Evolutionary conservation across 257 asterid species (phyloP), one percentile per base, ranked within the genome.

Genomic region (Salvia splendens): DNA sequence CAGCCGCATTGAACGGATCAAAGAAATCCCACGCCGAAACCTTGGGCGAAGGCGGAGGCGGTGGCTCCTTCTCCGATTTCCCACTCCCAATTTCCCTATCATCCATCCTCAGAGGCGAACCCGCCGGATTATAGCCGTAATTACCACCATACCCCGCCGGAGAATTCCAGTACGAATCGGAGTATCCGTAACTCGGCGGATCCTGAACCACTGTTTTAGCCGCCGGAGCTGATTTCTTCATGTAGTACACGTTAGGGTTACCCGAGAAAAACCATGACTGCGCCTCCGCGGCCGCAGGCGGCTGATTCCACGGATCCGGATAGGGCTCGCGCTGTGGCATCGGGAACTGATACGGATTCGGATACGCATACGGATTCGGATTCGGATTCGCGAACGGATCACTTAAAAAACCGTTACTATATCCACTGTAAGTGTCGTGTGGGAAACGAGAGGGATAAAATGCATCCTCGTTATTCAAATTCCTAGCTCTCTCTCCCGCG

Each of bases 31-130:
- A 93, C 9, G 77, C 68, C 8, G 97, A 82, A 3, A 76, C 90
- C 78, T 83, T 82, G 0, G 99, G 96, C 0, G 96, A 80, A 0
- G 97, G 99, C 10, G 97, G 99, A 6, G 96, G 96, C 0, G 99
- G 99, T 20, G 92, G 78, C 72, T 81, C 92, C 72, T 72, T 78
- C 1, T 70, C 80, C 10, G 76, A 62, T 52, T 79, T 84, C 64
- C 41, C 74, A 70, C 75, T 81, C 41, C 35, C 79, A n/a, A 59
- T 78, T 47, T 68, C 85, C 30, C 56, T 67, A 45, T 70, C 76
- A 33, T 12, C 65, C 58, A 28, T 70, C 70, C 60, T 49, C 46
- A 35, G n/a, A 51, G 75, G 55, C 15, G 80, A 56, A 62, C 72
- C 78, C 67, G 5, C 38, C 5, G 80, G 20, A 46, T 47, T 40